Conservation (phyloP, 2,329 filamentous ascomycete species). For the Apiospora aurea region DNA sequence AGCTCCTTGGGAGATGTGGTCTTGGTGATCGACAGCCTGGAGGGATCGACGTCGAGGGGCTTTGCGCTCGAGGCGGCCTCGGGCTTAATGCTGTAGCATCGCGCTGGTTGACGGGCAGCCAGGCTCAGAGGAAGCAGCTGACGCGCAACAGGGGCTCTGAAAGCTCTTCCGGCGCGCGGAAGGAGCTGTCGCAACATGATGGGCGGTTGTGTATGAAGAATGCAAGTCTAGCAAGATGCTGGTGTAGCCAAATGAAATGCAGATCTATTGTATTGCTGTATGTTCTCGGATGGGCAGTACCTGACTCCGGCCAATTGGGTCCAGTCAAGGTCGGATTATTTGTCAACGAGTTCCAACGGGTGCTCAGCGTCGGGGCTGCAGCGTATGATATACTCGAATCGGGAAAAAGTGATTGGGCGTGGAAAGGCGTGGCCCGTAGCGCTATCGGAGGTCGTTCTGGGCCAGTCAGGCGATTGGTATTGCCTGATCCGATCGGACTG, state of each 20-base stretch:
- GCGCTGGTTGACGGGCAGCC: constrained; percentile 44
- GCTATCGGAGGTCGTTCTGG: constrained; percentile 11
- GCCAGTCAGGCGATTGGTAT: not conserved
- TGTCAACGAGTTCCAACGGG: not conserved
- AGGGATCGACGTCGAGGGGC: constrained; percentile 76
- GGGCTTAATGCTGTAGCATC: constrained; percentile 62
- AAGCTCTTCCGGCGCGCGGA: constrained; percentile 49
- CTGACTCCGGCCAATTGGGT: constrained; percentile 4
- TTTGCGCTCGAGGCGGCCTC: constrained; percentile 57
- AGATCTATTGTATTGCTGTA: not conserved
- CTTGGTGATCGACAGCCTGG: constrained; percentile 76
- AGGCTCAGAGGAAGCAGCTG: constrained; percentile 42
- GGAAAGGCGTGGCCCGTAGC: constrained; percentile 4
- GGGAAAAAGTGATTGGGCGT: constrained; percentile 9
- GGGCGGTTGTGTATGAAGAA: constrained; percentile 33
- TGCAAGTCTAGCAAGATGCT: not conserved
- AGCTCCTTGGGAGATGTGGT: constrained; percentile 79
- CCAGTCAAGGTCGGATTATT: not conserved
- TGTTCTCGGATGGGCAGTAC: not conserved
- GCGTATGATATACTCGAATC: constrained; percentile 15
- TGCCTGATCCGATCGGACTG: not conserved
- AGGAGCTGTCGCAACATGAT: constrained; percentile 56
- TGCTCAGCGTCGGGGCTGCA: not conserved
- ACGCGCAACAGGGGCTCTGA: constrained; percentile 39
- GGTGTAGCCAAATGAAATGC: not conserved